Base-by-base conservation (phyloP, 2,329 filamentous ascomycete species). In the Bisporella sp. region DNA sequence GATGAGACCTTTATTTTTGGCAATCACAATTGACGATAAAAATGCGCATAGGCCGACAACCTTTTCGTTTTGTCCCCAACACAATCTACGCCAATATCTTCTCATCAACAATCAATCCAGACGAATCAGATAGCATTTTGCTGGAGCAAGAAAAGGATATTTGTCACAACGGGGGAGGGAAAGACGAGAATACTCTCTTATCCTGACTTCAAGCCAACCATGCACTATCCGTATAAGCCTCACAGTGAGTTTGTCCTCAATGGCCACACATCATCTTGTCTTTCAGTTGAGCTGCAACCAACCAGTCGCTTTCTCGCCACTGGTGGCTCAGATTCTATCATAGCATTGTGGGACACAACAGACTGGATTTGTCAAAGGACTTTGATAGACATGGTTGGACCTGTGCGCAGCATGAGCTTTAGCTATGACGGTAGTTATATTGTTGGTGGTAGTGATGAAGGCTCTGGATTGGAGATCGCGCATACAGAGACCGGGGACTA, bases 371-470 rank as follows among this genome's bases (percentile, higher is more conserved):
- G 86, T 62, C 78, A 84, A 61, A 77, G 83, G 53, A 89, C 85
- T 1, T 73, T 90, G 41, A 81, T 81, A 35, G 76, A 79, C 59
- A 85, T 88, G 71, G 75, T 77, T 7, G 84, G 84, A 1, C 81
- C 85, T 3, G 82, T 91, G 31, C 77, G 80, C 61, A 87, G 79
- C 63, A 74, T 91, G 50, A 62, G 84, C 62, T 92, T 91, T 64
- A 86, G 81, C 12, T 91, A 87, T 67, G 87, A 91, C 60, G 87
- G 87, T 1, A 83, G 79, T 61, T 92, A 84, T 62, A 70, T 91
- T 29, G 81, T 84, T 2, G 86, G 82, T 7, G 87, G 86, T 21
- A 86, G 84, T 51, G 86, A 89, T 49, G 35, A 37, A 37, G 84
- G 79, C 30, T 68, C 77, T 49, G 83, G 84, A 7, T 66, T 91